A percentile compares a stretch with the other conserved stretches of the same genome.
phyloP scores from a whole-genome alignment of 805 yeast species.

The Starmerella etchellsii region DNA sequence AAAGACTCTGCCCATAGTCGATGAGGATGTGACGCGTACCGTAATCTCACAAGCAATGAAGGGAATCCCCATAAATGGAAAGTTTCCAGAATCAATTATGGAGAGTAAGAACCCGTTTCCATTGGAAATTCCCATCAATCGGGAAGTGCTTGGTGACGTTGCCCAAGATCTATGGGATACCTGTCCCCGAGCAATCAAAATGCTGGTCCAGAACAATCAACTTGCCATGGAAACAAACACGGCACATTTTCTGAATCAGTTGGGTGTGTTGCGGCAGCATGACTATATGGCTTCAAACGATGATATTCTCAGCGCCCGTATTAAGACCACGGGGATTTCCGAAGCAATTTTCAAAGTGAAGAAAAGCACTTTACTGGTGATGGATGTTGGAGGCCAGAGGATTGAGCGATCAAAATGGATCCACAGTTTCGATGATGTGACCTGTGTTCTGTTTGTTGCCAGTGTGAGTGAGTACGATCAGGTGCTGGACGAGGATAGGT shows the following conservation, averaged over 20 bases:
- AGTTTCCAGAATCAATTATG: not conserved
- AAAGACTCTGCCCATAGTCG: not conserved
- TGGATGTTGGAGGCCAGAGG: constrained; percentile 97
- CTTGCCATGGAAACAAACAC: constrained; percentile 82
- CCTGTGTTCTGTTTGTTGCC: constrained; percentile 74
- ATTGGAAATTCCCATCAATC: not conserved
- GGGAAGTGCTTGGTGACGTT: constrained; percentile 46
- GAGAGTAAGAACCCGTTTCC: not conserved
- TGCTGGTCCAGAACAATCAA: constrained; percentile 41
- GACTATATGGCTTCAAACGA: constrained; percentile 60
- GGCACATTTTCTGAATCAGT: constrained; percentile 63
- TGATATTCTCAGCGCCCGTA: constrained; percentile 80
- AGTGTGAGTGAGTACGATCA: constrained; percentile 92
- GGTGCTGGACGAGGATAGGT: constrained; percentile 74
- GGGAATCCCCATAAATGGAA: not conserved
- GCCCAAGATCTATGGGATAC: constrained; percentile 51
- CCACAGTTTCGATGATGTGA: constrained; percentile 83
- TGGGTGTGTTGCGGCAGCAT: constrained; percentile 49
- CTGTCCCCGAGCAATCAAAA: constrained; percentile 32
- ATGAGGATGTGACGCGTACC: constrained; percentile 14
- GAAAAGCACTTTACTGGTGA: constrained; percentile 53
- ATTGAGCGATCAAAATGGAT: constrained; percentile 96
- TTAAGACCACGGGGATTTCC: constrained; percentile 91
- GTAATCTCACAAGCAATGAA: constrained; percentile 7
- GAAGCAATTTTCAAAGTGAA: constrained; percentile 65